Percentiles rank a stretch among this genome's conserved stretches.
Conservation (phyloP, 148 eudicot species). For the Camellia sinensis region DNA sequence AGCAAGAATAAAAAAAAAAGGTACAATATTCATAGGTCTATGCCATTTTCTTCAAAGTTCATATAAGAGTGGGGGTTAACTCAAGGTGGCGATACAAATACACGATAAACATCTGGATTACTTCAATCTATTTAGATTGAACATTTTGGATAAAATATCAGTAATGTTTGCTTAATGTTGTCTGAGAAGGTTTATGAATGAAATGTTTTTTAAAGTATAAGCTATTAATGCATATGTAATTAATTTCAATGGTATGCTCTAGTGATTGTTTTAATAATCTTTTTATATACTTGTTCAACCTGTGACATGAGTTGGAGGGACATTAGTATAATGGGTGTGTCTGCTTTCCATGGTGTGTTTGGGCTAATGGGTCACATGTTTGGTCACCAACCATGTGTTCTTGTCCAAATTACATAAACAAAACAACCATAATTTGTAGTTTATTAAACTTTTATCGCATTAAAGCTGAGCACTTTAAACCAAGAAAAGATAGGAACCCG, state of each 20-base stretch:
- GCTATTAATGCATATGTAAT: neutral
- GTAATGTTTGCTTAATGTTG: neutral
- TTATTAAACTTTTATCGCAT: neutral
- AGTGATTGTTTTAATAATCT: neutral
- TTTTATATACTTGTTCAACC: neutral
- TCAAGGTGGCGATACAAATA: too few species aligned
- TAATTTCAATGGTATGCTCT: neutral
- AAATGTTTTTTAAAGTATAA: neutral
- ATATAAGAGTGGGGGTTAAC: too few species aligned
- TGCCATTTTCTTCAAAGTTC: neutral
- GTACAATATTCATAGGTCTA: neutral
- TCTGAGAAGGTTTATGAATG: neutral
- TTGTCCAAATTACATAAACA: constrained; percentile 16
- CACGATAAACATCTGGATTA: too few species aligned
- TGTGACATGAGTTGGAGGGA: constrained; percentile 16
- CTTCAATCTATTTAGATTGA: neutral
- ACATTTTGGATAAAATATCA: neutral
- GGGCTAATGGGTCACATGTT: constrained; percentile 27
- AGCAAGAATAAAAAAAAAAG: neutral
- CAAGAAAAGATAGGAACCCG: too few species aligned
- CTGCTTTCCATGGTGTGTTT: constrained; percentile 28
- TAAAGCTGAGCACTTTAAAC: neutral
- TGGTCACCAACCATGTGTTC: constrained; percentile 28
- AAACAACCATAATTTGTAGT: constrained; percentile 1
- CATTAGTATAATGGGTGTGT: constrained; percentile 21